Evolutionary conservation across 2,329 filamentous ascomycete species (phyloP).

Genomic region (Aspergillus chevalieri): DNA sequence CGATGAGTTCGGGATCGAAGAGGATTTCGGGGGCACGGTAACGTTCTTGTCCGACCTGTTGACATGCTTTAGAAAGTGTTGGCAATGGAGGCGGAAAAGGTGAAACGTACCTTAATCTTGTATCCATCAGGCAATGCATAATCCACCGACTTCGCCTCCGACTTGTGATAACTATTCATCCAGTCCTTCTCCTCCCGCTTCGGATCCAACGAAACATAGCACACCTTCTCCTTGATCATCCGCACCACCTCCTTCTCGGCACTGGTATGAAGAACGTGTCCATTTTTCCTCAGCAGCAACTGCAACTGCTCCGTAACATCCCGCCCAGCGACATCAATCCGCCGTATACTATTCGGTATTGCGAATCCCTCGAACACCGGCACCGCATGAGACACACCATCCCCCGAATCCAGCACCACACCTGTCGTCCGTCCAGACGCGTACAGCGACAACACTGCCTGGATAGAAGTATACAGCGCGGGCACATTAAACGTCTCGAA

Average conservation of each 20-base stretch:
- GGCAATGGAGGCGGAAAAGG: neutral
- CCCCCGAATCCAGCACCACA: conserved; percentile 89
- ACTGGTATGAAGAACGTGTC: conserved; percentile 92
- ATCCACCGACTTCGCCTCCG: conserved; percentile 72
- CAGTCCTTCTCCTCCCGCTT: conserved; percentile 96
- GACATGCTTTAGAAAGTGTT: neutral
- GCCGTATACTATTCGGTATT: conserved; percentile 87
- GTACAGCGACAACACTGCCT: conserved; percentile 92
- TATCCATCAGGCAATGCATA: conserved; percentile 90
- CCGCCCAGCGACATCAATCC: conserved; percentile 91
- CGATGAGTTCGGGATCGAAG: conserved; percentile 95
- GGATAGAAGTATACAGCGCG: conserved; percentile 91
- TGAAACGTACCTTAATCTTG: conserved; percentile 67
- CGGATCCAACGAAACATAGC: conserved; percentile 85
- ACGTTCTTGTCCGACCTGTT: conserved; percentile 79
- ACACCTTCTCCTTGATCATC: conserved; percentile 90
- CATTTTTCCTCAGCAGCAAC: conserved; percentile 80
- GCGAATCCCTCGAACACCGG: conserved; percentile 98
- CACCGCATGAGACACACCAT: conserved; percentile 94
- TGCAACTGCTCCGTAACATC: conserved; percentile 97
- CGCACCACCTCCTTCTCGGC: conserved; percentile 99
- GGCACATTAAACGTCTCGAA: conserved; percentile 99
- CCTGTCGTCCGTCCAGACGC: conserved; percentile 93
- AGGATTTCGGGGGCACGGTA: conserved; percentile 96
- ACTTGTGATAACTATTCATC: conserved; percentile 64